Evolutionary conservation across 768 basidiomycete genomes (phyloP).

Genomic region (Mycena galericulata): DNA sequence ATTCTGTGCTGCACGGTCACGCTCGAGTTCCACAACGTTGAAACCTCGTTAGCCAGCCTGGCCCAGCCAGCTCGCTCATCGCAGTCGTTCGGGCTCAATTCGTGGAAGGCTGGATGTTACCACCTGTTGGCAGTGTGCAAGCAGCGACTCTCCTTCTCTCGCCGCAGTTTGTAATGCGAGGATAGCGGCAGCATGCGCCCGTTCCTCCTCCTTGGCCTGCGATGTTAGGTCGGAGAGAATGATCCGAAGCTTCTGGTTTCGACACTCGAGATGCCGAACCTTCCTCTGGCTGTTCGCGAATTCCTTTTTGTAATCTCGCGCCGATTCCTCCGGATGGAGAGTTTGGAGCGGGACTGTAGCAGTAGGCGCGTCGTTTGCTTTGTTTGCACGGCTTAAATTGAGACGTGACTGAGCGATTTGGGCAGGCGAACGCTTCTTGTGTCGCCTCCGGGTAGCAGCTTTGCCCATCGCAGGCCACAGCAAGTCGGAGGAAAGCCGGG

Average conservation of each 20-base stretch:
- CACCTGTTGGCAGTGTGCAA: too few relatives aligned
- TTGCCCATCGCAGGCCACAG: too few relatives aligned
- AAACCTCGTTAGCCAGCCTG: too few relatives aligned
- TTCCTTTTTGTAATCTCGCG: background rate
- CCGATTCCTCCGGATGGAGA: too few relatives aligned
- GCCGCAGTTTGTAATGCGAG: background rate
- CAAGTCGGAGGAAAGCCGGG: too few relatives aligned
- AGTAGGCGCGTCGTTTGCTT: background rate
- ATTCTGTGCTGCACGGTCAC: too few relatives aligned
- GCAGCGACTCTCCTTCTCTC: background rate
- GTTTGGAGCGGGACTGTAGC: background rate
- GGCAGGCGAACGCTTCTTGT: background rate
- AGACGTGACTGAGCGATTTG: background rate
- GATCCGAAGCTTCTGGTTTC: background rate
- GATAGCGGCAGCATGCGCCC: background rate
- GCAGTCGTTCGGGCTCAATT: too few relatives aligned
- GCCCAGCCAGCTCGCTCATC: too few relatives aligned
- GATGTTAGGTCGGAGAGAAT: background rate
- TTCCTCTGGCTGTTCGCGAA: background rate
- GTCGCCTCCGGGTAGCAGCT: background rate
- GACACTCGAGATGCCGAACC: background rate
- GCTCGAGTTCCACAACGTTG: too few relatives aligned
- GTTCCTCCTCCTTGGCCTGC: background rate
- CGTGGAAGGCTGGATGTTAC: too few relatives aligned
- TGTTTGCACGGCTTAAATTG: background rate